Evolutionary conservation across 306 rosid genomes (phyloP), one percentile per base, ranked within the genome.

Genomic region (Gynostemma pentaphyllum): DNA sequence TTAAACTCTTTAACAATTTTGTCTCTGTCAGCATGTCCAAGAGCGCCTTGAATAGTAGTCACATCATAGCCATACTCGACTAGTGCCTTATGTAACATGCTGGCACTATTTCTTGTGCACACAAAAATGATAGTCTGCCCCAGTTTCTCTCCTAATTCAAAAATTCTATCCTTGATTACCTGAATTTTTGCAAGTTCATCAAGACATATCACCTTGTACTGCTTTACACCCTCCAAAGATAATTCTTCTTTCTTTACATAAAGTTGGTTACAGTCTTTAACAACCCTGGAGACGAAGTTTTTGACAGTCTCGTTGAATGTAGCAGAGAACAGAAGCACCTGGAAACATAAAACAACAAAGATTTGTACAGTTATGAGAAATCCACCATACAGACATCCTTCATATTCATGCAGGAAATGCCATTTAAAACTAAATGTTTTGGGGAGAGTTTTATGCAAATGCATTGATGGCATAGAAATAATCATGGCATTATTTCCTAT

Each of bases 261-360:
- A 13, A 88, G 96, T 64, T 91, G 61, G 68, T 91, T 91, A 64
- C 82, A 77, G 18, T 77, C 72, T 57, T 76, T 83, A 40, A 91
- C 87, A 4, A 53, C 75, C 69, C 77, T 88, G 18, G 92, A 70
- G 51, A 80, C 83, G 29, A 91, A 91, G 36, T 72, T 79, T 78
- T 75, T 91, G 54, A 91, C 98, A 1, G 19, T 75, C n/a, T 91
- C 95, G 67, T 84, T 88, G 44, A 91, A 91, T 26, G 98, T 91
- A 46, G 96, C 98, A 68, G 98, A 91, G 79, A 87, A 91, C 73
- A 89, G 70, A 68, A 84, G 87, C 71, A 86, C 90, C 95, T 90
- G 89, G n/a, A 49, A 67, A 73, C 45, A 64, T 37, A 45, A 51
- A 14, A 51, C 4, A 13, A 26, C n/a, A 3, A 12, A 23, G n/a